A percentile compares a stretch with the other conserved stretches of the same genome.
phyloP scores from a whole-genome alignment of 306 rosid genomes.

The Acacia acuminata region DNA sequence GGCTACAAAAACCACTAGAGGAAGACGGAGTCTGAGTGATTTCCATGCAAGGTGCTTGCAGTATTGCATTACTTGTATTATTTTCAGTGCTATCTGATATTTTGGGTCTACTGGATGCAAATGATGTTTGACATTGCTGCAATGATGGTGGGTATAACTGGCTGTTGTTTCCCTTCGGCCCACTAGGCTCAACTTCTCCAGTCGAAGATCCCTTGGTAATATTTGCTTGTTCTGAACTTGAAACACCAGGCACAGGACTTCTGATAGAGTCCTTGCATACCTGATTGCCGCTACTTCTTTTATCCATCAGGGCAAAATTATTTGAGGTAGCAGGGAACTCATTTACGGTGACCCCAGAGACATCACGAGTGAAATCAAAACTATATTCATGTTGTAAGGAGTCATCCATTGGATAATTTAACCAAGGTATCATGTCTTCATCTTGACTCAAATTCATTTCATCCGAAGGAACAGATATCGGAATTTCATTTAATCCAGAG shows the following conservation, averaged over 20 bases:
- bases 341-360: conserved; percentile 54
- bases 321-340: conserved; percentile 41
- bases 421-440: conserved; percentile 80
- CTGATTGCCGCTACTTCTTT: conserved; percentile 51
- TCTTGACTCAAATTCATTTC: conserved; percentile 67
- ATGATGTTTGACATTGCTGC: conserved; percentile 59
- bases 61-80: conserved; percentile 42
- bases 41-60: conserved; percentile 39
- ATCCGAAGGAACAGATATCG: conserved; percentile 61
- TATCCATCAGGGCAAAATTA: conserved; percentile 49
- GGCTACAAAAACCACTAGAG: conserved; percentile 51
- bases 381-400: conserved; percentile 64
- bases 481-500: conserved; percentile 59
- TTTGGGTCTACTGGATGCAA: conserved; percentile 54
- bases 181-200: conserved; percentile 43
- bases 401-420: conserved; percentile 74
- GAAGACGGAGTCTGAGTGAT: conserved; percentile 49
- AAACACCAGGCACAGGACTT: conserved; percentile 41
- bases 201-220: conserved; percentile 50
- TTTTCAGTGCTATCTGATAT: conserved; percentile 43
- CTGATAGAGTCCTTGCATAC: conserved; percentile 48
- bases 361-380: conserved; percentile 72
- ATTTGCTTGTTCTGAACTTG: conserved; percentile 51
- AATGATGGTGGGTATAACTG: conserved; percentile 51
- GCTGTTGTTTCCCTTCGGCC: conserved; percentile 42